A percentile compares a stretch with the other conserved stretches of the same genome.
Evolutionary conservation across 106 monocot species (phyloP).

Genomic region (Acorus calamus): DNA sequence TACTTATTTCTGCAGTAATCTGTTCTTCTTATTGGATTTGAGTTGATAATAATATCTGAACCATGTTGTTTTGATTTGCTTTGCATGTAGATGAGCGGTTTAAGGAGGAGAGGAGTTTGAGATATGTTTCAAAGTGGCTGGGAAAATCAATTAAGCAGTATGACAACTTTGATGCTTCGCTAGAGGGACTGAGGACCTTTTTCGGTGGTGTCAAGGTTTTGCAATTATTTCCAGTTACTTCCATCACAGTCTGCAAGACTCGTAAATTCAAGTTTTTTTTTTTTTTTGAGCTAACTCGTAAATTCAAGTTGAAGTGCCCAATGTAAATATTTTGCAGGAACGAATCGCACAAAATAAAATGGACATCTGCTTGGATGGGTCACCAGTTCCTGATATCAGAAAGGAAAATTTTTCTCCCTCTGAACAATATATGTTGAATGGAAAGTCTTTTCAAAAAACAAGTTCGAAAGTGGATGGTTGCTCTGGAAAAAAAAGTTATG

Average conservation of each 20-base stretch:
- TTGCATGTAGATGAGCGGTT: constrained; percentile 73
- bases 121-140: constrained; percentile 86
- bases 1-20: neutral
- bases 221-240: neutral
- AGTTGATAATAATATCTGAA: neutral
- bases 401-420: constrained; percentile 12
- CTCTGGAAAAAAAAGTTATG: constrained; percentile 10
- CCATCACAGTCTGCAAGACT: too few relatives aligned
- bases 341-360: constrained; percentile 4
- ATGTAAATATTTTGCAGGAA: constrained; percentile 21
- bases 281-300: neutral
- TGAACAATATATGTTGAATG: constrained; percentile 13
- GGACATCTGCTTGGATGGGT: neutral
- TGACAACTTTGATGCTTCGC: constrained; percentile 54
- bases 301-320: neutral
- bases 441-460: constrained; percentile 7
- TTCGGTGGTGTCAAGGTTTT: constrained; percentile 55
- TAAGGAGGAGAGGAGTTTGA: constrained; percentile 62
- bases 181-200: constrained; percentile 51
- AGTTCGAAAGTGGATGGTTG: constrained; percentile 17
- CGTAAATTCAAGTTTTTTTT: neutral
- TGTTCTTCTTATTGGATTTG: neutral
- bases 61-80: neutral
- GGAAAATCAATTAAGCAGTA: constrained; percentile 65
- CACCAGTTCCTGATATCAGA: constrained; percentile 9